These are phyloP conservation scores for Omphalea diandra DNA, from an alignment of 441 rosid species.

Conservation along the genomic window DNA sequence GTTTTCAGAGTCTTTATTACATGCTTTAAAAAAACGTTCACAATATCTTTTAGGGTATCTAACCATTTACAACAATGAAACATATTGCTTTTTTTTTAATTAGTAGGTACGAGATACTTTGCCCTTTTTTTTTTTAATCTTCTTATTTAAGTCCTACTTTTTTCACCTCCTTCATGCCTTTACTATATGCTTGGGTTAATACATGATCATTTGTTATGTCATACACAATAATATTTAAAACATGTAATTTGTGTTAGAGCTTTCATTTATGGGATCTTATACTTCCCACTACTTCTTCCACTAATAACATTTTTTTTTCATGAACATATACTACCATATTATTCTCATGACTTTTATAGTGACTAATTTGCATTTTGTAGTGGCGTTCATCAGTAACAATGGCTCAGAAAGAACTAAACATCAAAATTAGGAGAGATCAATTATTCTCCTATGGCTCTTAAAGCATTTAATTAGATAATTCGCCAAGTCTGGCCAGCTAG, in stretches of 20 bases:
- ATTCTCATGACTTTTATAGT: conserved; percentile 45
- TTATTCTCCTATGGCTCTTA: too few relatives aligned
- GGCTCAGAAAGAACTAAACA: conserved; percentile 45
- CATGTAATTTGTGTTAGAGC: conserved; percentile 1
- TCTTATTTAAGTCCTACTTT: background rate
- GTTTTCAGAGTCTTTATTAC: conserved; percentile 84
- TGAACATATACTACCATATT: conserved; percentile 21
- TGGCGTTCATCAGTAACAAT: conserved; percentile 63
- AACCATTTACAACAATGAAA: background rate
- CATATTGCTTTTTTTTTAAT: background rate
- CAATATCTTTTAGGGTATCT: conserved; percentile 42
- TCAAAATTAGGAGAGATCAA: too few relatives aligned
- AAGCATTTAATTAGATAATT: too few relatives aligned
- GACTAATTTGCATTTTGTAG: conserved; percentile 84
- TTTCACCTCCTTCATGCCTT: background rate
- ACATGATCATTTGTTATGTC: background rate
- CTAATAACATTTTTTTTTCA: background rate
- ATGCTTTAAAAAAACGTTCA: conserved; percentile 76
- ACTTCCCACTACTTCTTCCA: background rate
- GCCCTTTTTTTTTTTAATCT: background rate
- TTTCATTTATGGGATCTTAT: background rate
- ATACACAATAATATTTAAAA: background rate
- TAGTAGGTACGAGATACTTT: too few relatives aligned
- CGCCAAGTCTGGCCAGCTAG: too few relatives aligned
- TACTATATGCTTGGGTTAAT: background rate